Evolutionary conservation across 768 basidiomycete species (phyloP), one percentile per base, ranked within the genome.

Genomic region (Auricularia cornea): DNA sequence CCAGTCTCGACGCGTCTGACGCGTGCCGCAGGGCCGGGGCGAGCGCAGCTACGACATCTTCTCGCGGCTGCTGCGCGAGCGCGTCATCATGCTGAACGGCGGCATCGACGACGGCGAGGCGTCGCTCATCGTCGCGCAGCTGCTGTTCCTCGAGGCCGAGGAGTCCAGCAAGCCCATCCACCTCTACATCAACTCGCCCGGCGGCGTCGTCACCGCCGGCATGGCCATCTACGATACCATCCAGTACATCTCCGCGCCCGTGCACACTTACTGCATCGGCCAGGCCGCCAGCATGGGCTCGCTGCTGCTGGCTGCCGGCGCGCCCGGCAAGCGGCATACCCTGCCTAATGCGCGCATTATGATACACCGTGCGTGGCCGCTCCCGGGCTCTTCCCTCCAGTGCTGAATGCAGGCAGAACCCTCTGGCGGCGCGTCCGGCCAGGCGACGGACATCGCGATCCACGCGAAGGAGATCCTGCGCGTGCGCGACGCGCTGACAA

Each of bases 241-340:
- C 64, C 71, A 92, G 89, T 98, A 97, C 74, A 90, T 98, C 67
- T 89, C 90, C 14, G 88, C 92, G 56, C 93, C 95, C 1, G 95
- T 98, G 66, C 94, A 97, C 72, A 98, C 96, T 1, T 98, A 97
- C 76, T 94, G 94, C 72, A 83, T 98, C 64, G 95, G 96, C 28
- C 87, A 95, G 74, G 96, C 96, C 30, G 92, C 92, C 64, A 94
- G 91, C 29, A 98, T 98, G 96, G 96, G 94, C 8, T 95, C 92
- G 59, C 81, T 98, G 59, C 83, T 98, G 20, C 83, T 98, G 3
- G 90, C 93, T 11, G 94, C 93, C 59, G 83, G 94, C 38, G 93
- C 90, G 77, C 86, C 81, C 67, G 95, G 95, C 38, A 93, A 95
- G 73, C 82, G 96, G 32, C 94, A 94, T 72, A 90, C 90, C 68